Base-by-base conservation (phyloP, 2,329 filamentous ascomycete genomes). In the Nothophoma quercina region DNA sequence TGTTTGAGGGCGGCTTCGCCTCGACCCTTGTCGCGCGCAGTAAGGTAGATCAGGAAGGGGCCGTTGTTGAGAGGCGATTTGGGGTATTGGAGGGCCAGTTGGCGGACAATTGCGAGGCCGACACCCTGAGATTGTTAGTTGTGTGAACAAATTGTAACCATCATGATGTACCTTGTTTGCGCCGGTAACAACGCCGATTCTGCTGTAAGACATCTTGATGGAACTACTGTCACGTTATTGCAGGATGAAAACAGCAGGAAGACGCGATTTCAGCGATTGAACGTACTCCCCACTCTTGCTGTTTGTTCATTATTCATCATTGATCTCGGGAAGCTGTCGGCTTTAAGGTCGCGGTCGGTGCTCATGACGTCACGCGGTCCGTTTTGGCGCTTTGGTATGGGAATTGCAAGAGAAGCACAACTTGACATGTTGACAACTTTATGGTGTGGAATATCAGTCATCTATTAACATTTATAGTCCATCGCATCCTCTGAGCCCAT, bases 51-150 rank as follows among this genome's bases (percentile, higher is more conserved):
- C 26, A 82, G 70, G 21, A 84, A 72, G 2, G 78, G 72, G 1
- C 78, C 78, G 46, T 69, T 76, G 54, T 78, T 77, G 48, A 81
- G 67, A 4, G 76, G 65, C 3, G 81, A 83, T 18, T 73, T 74
- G 2, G 81, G 79, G 56, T 83, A 83, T 55, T 82, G 77, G 13
- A 84, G 73, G 9, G 81, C 81, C 21, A 84, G 75, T 38, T 83
- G 78, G 52, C 80, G 78, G 51, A 84, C 81, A 56, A 81, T 78
- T 15, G 78, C 78, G 7, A 81, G 70, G 18, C 79, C 79, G 50
- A 82, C 77, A 45, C 78, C 70, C 70, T 73, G 26, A 16, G 15
- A 35, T 10, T 33, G 16, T 51, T 47, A 53, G 63, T 52, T 55
- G 46, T 44, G 25, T 39, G 15, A 3, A 15, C 13, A 16, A 26